Base-by-base conservation (phyloP, 371 early-diverging fungal genomes). In the Parasitella parasitica region DNA sequence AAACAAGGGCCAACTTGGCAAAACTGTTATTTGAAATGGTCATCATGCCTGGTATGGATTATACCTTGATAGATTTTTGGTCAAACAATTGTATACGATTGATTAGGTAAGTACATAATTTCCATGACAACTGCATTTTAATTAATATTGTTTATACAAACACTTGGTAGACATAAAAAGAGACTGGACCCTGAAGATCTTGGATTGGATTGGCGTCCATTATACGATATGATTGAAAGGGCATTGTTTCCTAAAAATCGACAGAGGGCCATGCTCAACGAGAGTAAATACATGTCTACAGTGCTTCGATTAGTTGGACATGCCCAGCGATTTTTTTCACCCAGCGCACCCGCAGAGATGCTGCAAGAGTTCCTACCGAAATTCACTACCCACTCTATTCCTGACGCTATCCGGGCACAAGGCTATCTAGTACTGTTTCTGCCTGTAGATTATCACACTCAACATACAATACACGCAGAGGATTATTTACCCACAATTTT, bases 401-500 rank as follows among this genome's bases (percentile, higher is more conserved):
- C 70, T 11, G 85, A 82, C 20, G 76, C 83, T 6, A 69, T 85
- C 28, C 78, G 74, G 56, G 78, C 82, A 13, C 86, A 90, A 69
- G 77, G 85, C 0, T 81, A 85, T 50, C 66, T 89, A 20, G 68
- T 75, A 24, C 72, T 87, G 53, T 71, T 94, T 68, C 71, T 92
- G 54, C 86, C 92, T 28, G 67, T 83, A 6, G 63, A 54, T 39
- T 52, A 69, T 50, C 39, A 67, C 12, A n/a, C 63, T 24, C 50
- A 65, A 54, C 55, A 69, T 37, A 71, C 77, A 38, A 64, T 75
- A 41, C 66, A 77, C 35, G 73, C 77, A 1, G 75, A 86, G 50
- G 81, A 74, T n/a, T 94, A 91, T 86, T 65, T 94, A 26, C 90
- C 94, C 16, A 91, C 91, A 1, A 62, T 94, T 9, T 94, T 94